These are phyloP conservation scores for Pythium brassicae DNA, from an alignment of 352 stramenopile genomes.

Conservation along the genomic window DNA sequence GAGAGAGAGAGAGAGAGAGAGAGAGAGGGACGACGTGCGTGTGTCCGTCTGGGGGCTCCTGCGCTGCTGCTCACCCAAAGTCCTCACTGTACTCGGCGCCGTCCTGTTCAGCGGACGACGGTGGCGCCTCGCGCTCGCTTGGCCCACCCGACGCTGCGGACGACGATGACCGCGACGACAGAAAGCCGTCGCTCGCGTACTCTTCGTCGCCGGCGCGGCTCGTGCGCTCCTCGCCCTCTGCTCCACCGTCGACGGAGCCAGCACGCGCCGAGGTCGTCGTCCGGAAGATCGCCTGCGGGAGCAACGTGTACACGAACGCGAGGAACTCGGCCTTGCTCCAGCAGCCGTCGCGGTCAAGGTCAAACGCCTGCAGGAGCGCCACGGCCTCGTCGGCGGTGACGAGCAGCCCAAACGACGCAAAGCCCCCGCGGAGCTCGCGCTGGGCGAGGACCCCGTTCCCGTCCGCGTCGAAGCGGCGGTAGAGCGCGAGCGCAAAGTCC, in stretches of 20 bases:
- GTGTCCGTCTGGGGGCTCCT: too few species aligned
- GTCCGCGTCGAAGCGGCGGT: conserved; percentile 51
- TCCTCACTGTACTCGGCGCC: conserved; percentile 51
- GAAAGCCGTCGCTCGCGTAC: conserved; percentile 20
- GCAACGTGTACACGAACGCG: conserved; percentile 33
- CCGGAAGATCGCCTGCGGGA: conserved; percentile 14
- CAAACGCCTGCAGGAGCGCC: conserved; percentile 47
- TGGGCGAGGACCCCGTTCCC: conserved; percentile 53
- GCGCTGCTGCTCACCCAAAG: conserved; percentile 32
- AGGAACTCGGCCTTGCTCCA: conserved; percentile 50
- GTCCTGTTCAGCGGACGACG: not conserved
- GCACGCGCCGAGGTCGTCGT: not conserved
- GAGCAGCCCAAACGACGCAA: conserved; percentile 31
- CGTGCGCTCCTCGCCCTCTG: not conserved
- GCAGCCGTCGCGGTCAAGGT: conserved; percentile 45
- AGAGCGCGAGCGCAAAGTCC: conserved; percentile 28
- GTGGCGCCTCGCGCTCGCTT: not conserved
- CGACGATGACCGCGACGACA: conserved; percentile 14
- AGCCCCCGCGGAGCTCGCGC: conserved; percentile 46
- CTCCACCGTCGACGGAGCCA: not conserved
- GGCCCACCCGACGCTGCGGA: conserved; percentile 7
- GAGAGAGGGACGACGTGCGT: not conserved
- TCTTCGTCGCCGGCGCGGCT: conserved; percentile 5
- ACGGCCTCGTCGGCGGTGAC: conserved; percentile 38
- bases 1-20: too few species aligned